Conservation (phyloP, 1,284 basidiomycete species). For the Ustilago tritici region DNA sequence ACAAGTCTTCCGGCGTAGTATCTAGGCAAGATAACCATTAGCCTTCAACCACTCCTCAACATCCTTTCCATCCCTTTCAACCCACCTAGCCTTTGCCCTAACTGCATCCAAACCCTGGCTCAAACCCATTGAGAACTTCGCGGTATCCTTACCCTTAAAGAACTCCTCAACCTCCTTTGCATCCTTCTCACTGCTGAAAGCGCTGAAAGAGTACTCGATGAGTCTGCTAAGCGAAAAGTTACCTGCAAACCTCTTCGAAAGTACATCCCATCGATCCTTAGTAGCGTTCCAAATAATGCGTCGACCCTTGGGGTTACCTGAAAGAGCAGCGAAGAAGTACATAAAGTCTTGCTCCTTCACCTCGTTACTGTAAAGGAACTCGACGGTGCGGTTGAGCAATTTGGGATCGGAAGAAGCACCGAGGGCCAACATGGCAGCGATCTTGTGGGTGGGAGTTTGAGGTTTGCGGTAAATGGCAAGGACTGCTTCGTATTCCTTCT, state of each 20-base stretch:
- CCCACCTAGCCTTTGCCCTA: slow-evolving; percentile 75
- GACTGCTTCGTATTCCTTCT: slow-evolving; percentile 75
- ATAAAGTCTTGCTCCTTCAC: slow-evolving; percentile 70
- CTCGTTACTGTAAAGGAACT: slow-evolving; percentile 62
- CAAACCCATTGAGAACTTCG: slow-evolving; percentile 74
- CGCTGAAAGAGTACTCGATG: slow-evolving; percentile 74
- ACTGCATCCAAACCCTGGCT: slow-evolving; percentile 79
- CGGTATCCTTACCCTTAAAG: slow-evolving; percentile 70
- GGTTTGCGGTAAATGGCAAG: slow-evolving; percentile 78
- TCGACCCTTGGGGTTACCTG: slow-evolving; percentile 63
- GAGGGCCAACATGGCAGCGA: slow-evolving; percentile 69
- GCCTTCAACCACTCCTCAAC: slow-evolving; percentile 74
- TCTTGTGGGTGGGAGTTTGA: slow-evolving; percentile 72
- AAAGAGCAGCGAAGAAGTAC: slow-evolving; percentile 68
- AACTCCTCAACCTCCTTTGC: slow-evolving; percentile 77
- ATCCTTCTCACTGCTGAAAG: slow-evolving; percentile 79
- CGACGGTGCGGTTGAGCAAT: slow-evolving; percentile 68
- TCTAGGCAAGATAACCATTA: slow-evolving; percentile 57
- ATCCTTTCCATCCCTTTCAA: slow-evolving; percentile 75
- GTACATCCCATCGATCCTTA: slow-evolving; percentile 65
- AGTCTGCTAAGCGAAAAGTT: slow-evolving; percentile 67
- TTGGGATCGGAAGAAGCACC: slow-evolving; percentile 59
- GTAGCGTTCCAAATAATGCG: slow-evolving; percentile 69
- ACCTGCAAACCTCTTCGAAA: slow-evolving; percentile 76
- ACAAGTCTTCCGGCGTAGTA: neutral